Conservation (phyloP, 768 basidiomycete genomes). For the Boletus subparvulus region DNA sequence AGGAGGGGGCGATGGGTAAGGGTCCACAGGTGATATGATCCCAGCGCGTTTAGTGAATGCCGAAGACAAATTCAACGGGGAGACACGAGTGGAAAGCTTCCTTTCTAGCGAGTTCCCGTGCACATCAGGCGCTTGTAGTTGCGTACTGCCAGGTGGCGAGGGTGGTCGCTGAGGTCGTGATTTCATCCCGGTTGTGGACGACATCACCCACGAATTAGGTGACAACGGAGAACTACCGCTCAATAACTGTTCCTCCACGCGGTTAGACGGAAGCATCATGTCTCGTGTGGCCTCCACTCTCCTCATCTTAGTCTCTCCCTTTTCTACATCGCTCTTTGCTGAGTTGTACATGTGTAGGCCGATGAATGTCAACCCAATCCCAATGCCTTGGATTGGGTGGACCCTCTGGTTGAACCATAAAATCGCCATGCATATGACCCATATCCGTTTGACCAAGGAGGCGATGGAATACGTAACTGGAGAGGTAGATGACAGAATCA, state of each 20-base stretch:
- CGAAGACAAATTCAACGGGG: constrained; percentile 19
- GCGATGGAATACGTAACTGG: constrained; percentile 99
- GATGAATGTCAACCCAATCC: constrained; percentile 86
- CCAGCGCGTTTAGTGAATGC: constrained; percentile 25
- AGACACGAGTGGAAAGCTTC: constrained; percentile 15
- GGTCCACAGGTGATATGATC: constrained; percentile 33
- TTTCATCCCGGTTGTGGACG: constrained; percentile 28
- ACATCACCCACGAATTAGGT: constrained; percentile 10
- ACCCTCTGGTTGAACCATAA: constrained; percentile 92
- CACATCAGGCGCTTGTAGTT: constrained; percentile 2
- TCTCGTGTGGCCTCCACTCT: constrained; percentile 71
- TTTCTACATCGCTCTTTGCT: constrained; percentile 89
- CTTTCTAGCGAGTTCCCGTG: constrained; percentile 12
- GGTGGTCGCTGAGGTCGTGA: constrained; percentile 16
- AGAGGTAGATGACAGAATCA: constrained; percentile 92
- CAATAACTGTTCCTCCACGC: constrained; percentile 55
- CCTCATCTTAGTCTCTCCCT: constrained; percentile 86
- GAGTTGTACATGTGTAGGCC: constrained; percentile 97
- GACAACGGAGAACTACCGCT: constrained; percentile 36
- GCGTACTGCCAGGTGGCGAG: constrained; percentile 1
- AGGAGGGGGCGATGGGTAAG: constrained; percentile 53
- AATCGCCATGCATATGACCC: constrained; percentile 96
- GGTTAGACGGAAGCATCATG: constrained; percentile 66
- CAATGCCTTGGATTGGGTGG: constrained; percentile 79
- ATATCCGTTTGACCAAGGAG: constrained; percentile 95